These are phyloP conservation scores for Sphaerulina vaccinii DNA, from an alignment of 2,329 filamentous ascomycete genomes.

Conservation along the genomic window DNA sequence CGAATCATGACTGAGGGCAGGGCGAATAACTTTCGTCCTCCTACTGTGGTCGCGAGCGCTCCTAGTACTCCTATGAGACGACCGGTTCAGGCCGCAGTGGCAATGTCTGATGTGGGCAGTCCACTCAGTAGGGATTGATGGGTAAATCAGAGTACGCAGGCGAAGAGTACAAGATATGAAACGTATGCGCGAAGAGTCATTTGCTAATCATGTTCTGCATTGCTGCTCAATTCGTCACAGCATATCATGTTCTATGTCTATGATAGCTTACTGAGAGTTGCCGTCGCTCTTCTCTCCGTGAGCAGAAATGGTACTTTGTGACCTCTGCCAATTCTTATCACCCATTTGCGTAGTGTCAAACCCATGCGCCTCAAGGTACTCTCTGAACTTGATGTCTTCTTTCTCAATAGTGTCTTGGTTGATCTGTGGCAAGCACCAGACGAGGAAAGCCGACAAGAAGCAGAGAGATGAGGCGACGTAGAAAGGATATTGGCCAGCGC, in stretches of 20 bases:
- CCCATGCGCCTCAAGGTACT: slow-evolving; percentile 69
- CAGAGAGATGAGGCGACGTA: slow-evolving; percentile 78
- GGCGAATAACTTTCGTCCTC: slow-evolving; percentile 50
- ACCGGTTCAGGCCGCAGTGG: slow-evolving; percentile 1
- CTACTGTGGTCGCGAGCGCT: slow-evolving; percentile 31
- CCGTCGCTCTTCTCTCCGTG: slow-evolving; percentile 1
- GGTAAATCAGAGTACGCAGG: no score
- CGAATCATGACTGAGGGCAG: slow-evolving; percentile 74
- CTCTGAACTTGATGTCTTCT: slow-evolving; percentile 75
- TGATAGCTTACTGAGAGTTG: background rate
- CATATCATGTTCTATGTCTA: no score
- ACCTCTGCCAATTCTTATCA: slow-evolving; percentile 11
- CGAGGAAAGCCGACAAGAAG: slow-evolving; percentile 68
- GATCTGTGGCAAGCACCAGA: slow-evolving; percentile 71
- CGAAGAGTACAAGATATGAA: no score
- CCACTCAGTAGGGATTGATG: background rate
- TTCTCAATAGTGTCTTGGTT: slow-evolving; percentile 77
- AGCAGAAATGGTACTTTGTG: slow-evolving; percentile 3
- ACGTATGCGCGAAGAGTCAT: no score
- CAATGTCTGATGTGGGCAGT: background rate
- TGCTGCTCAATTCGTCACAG: no score
- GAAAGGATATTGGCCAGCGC: slow-evolving; percentile 77
- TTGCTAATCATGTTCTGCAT: no score
- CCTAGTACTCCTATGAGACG: slow-evolving; percentile 34
- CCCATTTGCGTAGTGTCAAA: slow-evolving; percentile 61